A percentile compares a stretch with the other conserved stretches of the same genome.
Evolutionary conservation across 1,284 basidiomycete species (phyloP).

Genomic region (Trichosporon sp.): DNA sequence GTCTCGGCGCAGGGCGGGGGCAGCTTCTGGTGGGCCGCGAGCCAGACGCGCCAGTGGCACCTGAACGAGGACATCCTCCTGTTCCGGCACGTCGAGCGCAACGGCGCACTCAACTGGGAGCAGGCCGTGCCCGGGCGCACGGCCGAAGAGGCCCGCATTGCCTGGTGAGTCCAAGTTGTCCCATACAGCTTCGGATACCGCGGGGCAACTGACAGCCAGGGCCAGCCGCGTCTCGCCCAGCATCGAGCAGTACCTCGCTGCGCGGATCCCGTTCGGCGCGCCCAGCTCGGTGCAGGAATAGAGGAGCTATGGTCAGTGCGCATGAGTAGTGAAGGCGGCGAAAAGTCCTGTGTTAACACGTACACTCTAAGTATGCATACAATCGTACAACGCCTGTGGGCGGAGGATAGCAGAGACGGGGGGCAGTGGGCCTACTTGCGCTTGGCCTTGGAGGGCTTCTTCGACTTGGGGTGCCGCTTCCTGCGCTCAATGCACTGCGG

Average conservation of each 20-base stretch:
- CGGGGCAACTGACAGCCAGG: neutral
- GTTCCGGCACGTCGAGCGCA: neutral
- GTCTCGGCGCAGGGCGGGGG: neutral
- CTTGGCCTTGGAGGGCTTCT: conserved; percentile 24
- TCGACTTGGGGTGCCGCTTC: conserved; percentile 33
- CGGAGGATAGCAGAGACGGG: neutral
- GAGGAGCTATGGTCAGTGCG: neutral
- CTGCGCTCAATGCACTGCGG: conserved; percentile 52
- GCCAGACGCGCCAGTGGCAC: conserved; percentile 7
- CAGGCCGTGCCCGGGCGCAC: conserved; percentile 9
- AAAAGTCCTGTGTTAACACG: neutral
- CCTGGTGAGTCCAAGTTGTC: conserved; percentile 15
- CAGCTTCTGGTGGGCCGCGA: neutral
- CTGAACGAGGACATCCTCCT: conserved; percentile 7
- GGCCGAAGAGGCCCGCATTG: neutral
- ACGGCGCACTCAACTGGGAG: neutral
- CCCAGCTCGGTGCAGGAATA: neutral
- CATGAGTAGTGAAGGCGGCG: neutral
- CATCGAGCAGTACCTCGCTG: conserved; percentile 2
- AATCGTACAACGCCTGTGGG: neutral
- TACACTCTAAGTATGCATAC: conserved; percentile 5
- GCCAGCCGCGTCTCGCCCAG: neutral
- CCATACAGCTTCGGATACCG: too few relatives aligned
- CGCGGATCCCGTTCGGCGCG: neutral
- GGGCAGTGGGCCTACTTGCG: conserved; percentile 9